These are phyloP conservation scores for Leishmania amazonensis DNA, from an alignment of 208 protist species.

Conservation along the genomic window DNA sequence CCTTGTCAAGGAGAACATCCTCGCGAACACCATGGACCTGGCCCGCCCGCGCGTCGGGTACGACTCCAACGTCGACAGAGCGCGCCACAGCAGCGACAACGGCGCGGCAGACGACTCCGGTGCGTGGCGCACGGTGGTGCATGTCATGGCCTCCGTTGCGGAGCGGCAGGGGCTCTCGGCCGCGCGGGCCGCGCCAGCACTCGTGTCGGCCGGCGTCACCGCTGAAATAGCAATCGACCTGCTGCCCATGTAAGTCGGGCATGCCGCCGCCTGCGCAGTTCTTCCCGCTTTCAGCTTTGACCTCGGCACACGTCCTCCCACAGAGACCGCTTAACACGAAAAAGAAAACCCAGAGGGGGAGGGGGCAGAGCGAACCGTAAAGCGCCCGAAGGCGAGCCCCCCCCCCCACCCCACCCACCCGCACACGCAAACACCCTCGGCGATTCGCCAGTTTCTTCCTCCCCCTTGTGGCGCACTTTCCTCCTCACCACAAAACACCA, in stretches of 20 bases:
- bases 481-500: no score
- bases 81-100: neutral
- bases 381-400: no score
- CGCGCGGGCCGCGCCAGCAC: slow-evolving; percentile 34
- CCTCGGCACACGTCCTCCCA: neutral
- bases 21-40: slow-evolving; percentile 39
- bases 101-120: slow-evolving; percentile 3
- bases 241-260: slow-evolving; percentile 20
- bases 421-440: no score
- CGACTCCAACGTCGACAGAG: neutral
- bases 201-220: slow-evolving; percentile 36
- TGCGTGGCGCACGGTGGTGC: slow-evolving; percentile 28
- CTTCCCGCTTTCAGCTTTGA: neutral
- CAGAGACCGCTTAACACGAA: neutral
- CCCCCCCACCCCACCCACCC: no score
- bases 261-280: neutral
- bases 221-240: slow-evolving; percentile 40
- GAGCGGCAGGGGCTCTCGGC: slow-evolving; percentile 27
- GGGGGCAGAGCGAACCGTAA: neutral
- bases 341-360: neutral
- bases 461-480: no score
- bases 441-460: no score
- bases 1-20: slow-evolving; percentile 23
- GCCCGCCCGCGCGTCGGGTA: slow-evolving; percentile 11
- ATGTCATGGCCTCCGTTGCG: slow-evolving; percentile 23